Evolutionary conservation across 768 basidiomycete species (phyloP), one percentile per base, ranked within the genome.

Genomic region (Lactarius trivialis): DNA sequence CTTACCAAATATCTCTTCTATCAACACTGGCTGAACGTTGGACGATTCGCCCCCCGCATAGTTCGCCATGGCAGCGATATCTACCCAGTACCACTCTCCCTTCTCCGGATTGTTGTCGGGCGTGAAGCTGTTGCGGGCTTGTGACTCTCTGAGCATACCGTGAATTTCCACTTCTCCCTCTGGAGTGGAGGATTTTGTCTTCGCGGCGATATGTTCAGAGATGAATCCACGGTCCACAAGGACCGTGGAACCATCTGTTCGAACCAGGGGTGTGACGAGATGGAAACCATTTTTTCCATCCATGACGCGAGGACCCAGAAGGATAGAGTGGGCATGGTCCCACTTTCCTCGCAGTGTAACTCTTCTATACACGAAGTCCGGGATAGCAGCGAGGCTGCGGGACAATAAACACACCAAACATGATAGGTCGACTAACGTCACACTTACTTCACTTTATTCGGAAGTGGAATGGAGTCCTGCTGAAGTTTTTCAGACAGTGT

Each of bases 201-300:
- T 66, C 52, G 76, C 74, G 2, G 81, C 79, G 19, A 79, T 80
- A 9, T 86, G 85, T 52, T 79, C 78, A 45, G 81, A 71, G 28
- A 99, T 81, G 73, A 98, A 98, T 0, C 97, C 97, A 45, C 95
- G 85, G 74, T 98, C 91, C 55, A 99, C 89, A 24, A 98, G 78
- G 36, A 99, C 78, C 1, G 93, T 94, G 1, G 91, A 84, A 14
- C 89, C 92, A 67, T 88, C 83, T 51, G 82, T 78, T 50, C 96
- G 86, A 34, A 87, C 70, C 50, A 99, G 78, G 0, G 97, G 97
- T 5, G 91, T 93, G 56, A 99, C 78, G 30, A 98, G 81, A 65
- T 96, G 86, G 68, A 87, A 91, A 0, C 97, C 97, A 67, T 87
- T 85, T 24, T 83, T 79, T n/a, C 93, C 91, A 60, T 97, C 93